Evolutionary conservation across 2,329 filamentous ascomycete genomes (phyloP).

Genomic region (Stromatinia cepivora): DNA sequence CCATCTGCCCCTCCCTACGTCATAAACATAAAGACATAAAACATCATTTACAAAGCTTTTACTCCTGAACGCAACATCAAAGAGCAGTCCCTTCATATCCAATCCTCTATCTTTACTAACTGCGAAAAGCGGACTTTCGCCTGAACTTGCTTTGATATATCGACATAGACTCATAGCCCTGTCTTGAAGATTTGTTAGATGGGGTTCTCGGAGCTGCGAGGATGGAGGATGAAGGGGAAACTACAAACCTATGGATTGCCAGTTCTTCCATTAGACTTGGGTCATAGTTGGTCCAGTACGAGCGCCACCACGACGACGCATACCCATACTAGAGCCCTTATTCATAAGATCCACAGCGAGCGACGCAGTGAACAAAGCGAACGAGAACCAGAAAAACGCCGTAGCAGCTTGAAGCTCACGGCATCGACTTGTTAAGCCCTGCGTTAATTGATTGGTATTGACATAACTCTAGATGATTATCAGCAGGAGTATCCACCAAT

Average conservation of each 20-base stretch:
- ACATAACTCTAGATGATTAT: constrained; percentile 42
- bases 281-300: constrained; percentile 53
- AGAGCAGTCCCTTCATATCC: not conserved
- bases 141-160: not conserved
- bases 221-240: constrained; percentile 26
- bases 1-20: not conserved
- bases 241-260: constrained; percentile 31
- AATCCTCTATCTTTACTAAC: not conserved
- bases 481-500: not conserved
- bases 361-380: constrained; percentile 58
- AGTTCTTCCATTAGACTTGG: constrained; percentile 49
- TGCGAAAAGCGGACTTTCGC: not conserved
- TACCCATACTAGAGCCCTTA: not conserved
- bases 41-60: constrained; percentile 2
- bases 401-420: constrained; percentile 72
- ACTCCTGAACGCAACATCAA: not conserved
- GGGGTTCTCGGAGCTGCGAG: not conserved
- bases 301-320: constrained; percentile 39
- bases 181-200: not conserved
- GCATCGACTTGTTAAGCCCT: constrained; percentile 66
- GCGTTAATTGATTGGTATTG: constrained; percentile 56
- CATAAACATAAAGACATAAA: constrained; percentile 7
- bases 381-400: constrained; percentile 80
- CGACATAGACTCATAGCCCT: not conserved
- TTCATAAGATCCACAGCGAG: constrained; percentile 48